phyloP scores from a whole-genome alignment of 192 early-diverging fungal genomes.

The Entomortierella chlamydospora region DNA sequence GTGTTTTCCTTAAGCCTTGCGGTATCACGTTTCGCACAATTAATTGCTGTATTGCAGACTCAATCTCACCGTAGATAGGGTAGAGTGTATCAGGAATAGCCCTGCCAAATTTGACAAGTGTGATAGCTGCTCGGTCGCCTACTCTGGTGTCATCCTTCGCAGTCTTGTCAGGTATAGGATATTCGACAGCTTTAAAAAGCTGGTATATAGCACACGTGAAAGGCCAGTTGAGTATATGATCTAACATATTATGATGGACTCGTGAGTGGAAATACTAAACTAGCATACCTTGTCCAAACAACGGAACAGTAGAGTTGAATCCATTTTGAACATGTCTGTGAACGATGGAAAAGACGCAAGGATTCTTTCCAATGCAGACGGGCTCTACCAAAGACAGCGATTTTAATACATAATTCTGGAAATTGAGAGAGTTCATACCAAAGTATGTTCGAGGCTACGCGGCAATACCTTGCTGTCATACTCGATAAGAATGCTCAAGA shows the following conservation, averaged over 20 bases:
- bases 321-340: slow-evolving; percentile 46
- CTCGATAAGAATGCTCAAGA: slow-evolving; percentile 30
- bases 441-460: no score
- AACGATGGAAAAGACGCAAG: slow-evolving; percentile 22
- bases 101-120: slow-evolving; percentile 39
- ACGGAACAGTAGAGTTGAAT: slow-evolving; percentile 34
- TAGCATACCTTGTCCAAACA: slow-evolving; percentile 39
- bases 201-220: no score
- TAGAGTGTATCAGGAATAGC: slow-evolving; percentile 46
- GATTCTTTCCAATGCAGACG: slow-evolving; percentile 15
- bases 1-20: slow-evolving; percentile 12
- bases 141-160: slow-evolving; percentile 16
- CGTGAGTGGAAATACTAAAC: neutral
- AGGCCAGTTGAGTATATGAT: no score
- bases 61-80: slow-evolving; percentile 38
- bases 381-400: slow-evolving; percentile 2
- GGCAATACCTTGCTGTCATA: slow-evolving; percentile 18
- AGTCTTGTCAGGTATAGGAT: slow-evolving; percentile 1
- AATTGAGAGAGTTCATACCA: neutral
- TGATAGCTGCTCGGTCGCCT: slow-evolving; percentile 24
- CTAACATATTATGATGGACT: neutral
- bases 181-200: slow-evolving; percentile 42
- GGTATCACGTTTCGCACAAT: slow-evolving; percentile 15
- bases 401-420: neutral
- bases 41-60: slow-evolving; percentile 18